These are phyloP conservation scores for Fusarium globosum DNA, from an alignment of 2,329 filamentous ascomycete species.

Conservation along the genomic window DNA sequence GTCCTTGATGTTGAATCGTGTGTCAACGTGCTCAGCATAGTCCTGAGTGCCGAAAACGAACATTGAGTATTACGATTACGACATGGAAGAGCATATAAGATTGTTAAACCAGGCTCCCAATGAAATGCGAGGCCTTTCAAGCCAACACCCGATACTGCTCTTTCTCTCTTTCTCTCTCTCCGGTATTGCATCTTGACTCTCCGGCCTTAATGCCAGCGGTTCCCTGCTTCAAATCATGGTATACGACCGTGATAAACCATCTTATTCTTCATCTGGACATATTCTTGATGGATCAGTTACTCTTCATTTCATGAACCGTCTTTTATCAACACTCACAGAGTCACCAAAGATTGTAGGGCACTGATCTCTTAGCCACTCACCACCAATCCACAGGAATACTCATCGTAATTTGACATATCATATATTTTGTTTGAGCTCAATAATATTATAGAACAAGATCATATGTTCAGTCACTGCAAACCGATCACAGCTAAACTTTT, in stretches of 20 bases:
- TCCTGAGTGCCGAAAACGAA: background rate
- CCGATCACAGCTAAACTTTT: background rate
- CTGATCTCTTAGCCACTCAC: background rate
- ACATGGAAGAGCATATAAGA: background rate
- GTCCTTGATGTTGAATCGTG: background rate
- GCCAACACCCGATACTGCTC: background rate
- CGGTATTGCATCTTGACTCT: background rate
- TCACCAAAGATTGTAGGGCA: background rate
- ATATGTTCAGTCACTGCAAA: background rate
- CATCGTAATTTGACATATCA: background rate
- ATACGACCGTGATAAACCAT: background rate
- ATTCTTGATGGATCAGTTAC: too few species aligned
- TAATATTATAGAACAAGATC: background rate
- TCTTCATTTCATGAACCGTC: background rate
- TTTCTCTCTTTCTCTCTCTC: background rate
- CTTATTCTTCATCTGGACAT: background rate
- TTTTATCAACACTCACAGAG: background rate
- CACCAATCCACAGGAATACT: background rate
- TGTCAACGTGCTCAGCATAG: background rate
- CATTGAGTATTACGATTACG: background rate
- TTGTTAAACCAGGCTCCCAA: background rate
- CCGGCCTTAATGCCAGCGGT: background rate
- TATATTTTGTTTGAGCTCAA: background rate
- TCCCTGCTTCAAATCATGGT: background rate
- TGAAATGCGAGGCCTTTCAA: background rate